Evolutionary conservation across 140 eudicot genomes (phyloP), one percentile per base, ranked within the genome.

Genomic region (Artemisia princeps): DNA sequence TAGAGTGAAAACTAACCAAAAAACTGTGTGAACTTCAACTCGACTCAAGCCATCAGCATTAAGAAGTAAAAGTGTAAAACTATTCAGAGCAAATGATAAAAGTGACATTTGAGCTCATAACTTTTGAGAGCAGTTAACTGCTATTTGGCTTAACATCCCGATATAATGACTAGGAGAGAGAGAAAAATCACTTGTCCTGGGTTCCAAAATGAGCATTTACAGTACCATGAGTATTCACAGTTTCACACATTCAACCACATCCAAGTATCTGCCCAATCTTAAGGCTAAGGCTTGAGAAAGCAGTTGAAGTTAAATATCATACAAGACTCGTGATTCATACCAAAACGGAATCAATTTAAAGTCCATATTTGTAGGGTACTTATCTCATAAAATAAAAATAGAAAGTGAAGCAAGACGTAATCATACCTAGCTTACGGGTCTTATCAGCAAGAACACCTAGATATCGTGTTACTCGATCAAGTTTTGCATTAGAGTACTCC

Each of bases 401-500:
- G 53, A 63, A 58, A 61, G 13, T 55, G 56, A 51, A 74, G 48
- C 16, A 48, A 55, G 76, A 52, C 24, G 46, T 10, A 42, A 73
- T 20, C 80, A 68, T 85, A 92, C 98, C 98, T 86, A 92, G 83
- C 77, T 88, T 92, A 58, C 90, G 98, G 62, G 96, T 76, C 79
- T 86, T 88, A 68, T 82, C 90, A 71, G 95, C 96, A 86, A 92
- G 96, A 74, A 84, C 95, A 54, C 95, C 92, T 20, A 92, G 81
- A 79, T 92, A 92, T 20, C 95, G 87, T 40, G 95, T 82, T 69
- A 88, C 86, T 50, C 98, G 80, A 77, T 92, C 96, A 80, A 92
- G 95, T 82, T 92, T 92, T 56, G 98, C 98, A 74, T 84, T 84
- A 56, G 98, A 92, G 72, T 92, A 92, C 68, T 92, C 96, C 55